phyloP scores from a whole-genome alignment of 257 asterid species.

The Anisodus acutangulus region DNA sequence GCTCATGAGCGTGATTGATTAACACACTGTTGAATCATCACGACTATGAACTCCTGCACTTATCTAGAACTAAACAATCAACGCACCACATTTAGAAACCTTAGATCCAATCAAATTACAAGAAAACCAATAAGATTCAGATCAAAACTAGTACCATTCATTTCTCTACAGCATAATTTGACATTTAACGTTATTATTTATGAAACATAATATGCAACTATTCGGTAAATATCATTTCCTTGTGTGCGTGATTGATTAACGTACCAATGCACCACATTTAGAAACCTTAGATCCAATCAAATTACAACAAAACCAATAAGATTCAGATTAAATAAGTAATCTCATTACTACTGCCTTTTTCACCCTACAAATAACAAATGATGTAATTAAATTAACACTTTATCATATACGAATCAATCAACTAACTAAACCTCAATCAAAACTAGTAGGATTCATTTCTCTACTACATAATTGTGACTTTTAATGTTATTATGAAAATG shows the following conservation, averaged over 20 bases:
- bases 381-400: too few species aligned
- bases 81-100: background rate
- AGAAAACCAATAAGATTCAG: background rate
- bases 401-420: background rate
- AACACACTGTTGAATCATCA: background rate
- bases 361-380: too few species aligned
- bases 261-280: slow-evolving; percentile 30
- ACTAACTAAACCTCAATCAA: background rate
- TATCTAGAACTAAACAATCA: slow-evolving; percentile 44
- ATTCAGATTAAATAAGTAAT: background rate
- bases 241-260: background rate
- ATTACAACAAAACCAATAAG: slow-evolving; percentile 23
- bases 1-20: too few species aligned
- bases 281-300: slow-evolving; percentile 51
- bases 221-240: background rate
- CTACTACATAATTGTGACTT: background rate
- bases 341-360: too few species aligned
- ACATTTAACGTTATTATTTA: background rate
- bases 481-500: too few species aligned
- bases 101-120: slow-evolving; percentile 47
- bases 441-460: background rate
- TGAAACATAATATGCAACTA: too few species aligned
- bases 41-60: slow-evolving; percentile 45
- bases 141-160: too few species aligned
- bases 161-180: too few species aligned